Percentiles rank a stretch among this genome's conserved stretches.
phyloP scores from a whole-genome alignment of 805 yeast genomes.

The Pachysolen tannophilus region DNA sequence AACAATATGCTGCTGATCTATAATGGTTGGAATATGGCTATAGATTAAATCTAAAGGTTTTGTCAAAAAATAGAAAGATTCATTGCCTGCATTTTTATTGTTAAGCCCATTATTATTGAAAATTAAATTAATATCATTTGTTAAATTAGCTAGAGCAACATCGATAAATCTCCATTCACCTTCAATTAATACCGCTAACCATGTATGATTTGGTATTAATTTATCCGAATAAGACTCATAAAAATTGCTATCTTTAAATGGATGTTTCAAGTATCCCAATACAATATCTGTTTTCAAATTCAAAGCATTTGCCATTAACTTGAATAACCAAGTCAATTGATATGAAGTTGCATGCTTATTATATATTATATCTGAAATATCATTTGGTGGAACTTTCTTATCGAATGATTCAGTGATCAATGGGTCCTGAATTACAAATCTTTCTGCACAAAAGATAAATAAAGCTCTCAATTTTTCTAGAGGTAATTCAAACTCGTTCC shows the following conservation, averaged over 20 bases:
- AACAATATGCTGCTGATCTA: slow-evolving; percentile 74
- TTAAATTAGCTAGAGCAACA: slow-evolving; percentile 51
- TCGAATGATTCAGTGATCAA: slow-evolving; percentile 25
- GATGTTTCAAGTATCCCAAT: slow-evolving; percentile 76
- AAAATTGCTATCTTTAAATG: slow-evolving; percentile 47
- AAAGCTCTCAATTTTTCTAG: slow-evolving; percentile 60
- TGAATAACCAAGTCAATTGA: slow-evolving; percentile 72
- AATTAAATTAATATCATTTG: slow-evolving; percentile 37
- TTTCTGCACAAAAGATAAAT: slow-evolving; percentile 53
- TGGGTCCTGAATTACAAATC: slow-evolving; percentile 37
- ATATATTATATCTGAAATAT: slow-evolving; percentile 20
- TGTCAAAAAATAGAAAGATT: slow-evolving; percentile 67
- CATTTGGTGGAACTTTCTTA: slow-evolving; percentile 21
- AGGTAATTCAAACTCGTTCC: slow-evolving; percentile 41
- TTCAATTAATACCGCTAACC: slow-evolving; percentile 75
- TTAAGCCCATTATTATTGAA: slow-evolving; percentile 22
- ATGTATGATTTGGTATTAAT: slow-evolving; percentile 69
- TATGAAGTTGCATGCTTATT: slow-evolving; percentile 27
- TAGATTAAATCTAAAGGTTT: slow-evolving; percentile 70
- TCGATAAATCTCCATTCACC: slow-evolving; percentile 80
- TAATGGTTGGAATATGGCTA: slow-evolving; percentile 79
- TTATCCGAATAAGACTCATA: slow-evolving; percentile 35
- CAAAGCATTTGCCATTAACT: slow-evolving; percentile 60
- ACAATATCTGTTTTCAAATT: slow-evolving; percentile 71
- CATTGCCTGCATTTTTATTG: slow-evolving; percentile 26